phyloP scores from a whole-genome alignment of 345 rosid genomes.

The Corymbia maculata region DNA sequence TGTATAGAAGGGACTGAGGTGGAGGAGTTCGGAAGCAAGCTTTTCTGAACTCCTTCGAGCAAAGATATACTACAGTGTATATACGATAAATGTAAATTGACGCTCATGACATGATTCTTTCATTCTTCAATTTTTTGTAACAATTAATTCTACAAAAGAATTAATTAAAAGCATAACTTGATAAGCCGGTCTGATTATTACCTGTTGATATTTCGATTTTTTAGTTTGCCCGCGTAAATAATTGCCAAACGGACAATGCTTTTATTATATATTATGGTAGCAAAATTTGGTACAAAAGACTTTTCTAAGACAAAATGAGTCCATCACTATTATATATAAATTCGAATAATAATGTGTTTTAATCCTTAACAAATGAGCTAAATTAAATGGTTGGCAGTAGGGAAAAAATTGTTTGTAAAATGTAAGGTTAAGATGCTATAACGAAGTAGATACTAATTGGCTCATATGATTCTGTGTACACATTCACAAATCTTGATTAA shows the following conservation, averaged over 20 bases:
- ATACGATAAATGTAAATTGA: no score
- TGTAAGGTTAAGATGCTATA: no score
- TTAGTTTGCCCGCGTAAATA: neutral
- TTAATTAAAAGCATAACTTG: neutral
- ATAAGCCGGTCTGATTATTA: neutral
- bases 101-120: neutral
- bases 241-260: neutral
- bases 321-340: neutral
- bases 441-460: no score
- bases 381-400: neutral
- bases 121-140: neutral
- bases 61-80: neutral
- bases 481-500: no score
- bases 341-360: neutral
- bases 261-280: neutral
- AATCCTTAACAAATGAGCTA: neutral
- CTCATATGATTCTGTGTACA: no score
- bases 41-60: slow-evolving; percentile 4
- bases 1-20: neutral
- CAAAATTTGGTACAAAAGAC: neutral
- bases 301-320: neutral
- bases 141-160: neutral
- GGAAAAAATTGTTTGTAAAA: neutral
- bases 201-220: neutral
- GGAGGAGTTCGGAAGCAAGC: slow-evolving; percentile 38